Evolutionary conservation across 1,139 yeast species (phyloP).

Genomic region (Candida sanyaensis): DNA sequence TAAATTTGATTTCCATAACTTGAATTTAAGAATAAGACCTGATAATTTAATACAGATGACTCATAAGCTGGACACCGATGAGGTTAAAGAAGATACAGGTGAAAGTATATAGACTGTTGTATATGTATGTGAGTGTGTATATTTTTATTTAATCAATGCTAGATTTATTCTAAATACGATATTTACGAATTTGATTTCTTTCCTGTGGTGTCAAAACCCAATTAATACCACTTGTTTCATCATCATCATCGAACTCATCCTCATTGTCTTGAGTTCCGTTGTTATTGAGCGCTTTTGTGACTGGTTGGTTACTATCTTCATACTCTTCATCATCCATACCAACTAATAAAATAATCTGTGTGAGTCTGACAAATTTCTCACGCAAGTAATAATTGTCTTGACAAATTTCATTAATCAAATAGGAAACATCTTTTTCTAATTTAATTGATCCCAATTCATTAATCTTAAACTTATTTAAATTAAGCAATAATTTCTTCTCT

Average conservation of each 20-base stretch:
- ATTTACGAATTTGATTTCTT: constrained; percentile 56
- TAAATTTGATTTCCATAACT: constrained; percentile 46
- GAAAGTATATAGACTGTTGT: constrained; percentile 5
- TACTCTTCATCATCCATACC: constrained; percentile 85
- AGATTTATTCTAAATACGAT: constrained; percentile 28
- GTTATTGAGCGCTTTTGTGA: constrained; percentile 7
- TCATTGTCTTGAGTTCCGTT: constrained; percentile 5
- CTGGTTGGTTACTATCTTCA: constrained; percentile 34
- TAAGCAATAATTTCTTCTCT: constrained; percentile 67
- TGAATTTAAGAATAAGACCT: constrained; percentile 51
- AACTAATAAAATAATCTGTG: constrained; percentile 78
- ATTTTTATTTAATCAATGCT: constrained; percentile 1
- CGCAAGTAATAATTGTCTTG: constrained; percentile 68
- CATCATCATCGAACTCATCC: constrained; percentile 43
- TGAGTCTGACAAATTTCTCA: constrained; percentile 75
- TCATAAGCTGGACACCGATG: constrained; percentile 3
- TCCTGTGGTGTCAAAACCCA: constrained; percentile 86
- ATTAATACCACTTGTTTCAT: constrained; percentile 50
- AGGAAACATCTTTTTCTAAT: constrained; percentile 79
- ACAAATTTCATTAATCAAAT: constrained; percentile 66
- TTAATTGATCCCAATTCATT: constrained; percentile 85
- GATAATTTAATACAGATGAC: constrained; percentile 26
- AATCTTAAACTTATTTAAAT: constrained; percentile 58
- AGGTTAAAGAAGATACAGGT: constrained; percentile 9
- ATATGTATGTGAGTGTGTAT: background rate